Evolutionary conservation across 306 rosid species (phyloP), one percentile per base, ranked within the genome.

Genomic region (Fagus sylvatica): DNA sequence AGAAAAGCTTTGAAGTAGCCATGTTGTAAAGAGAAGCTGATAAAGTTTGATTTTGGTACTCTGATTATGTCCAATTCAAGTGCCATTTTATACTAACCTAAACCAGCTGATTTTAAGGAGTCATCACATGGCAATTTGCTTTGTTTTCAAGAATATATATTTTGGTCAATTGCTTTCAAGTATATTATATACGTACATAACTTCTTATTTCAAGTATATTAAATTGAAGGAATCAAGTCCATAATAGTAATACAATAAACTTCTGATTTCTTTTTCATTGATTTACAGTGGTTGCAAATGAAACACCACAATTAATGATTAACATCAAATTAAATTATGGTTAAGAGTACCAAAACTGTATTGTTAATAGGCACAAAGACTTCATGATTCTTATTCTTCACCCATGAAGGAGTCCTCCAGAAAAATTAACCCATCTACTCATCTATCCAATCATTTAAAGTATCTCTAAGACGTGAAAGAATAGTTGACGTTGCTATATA

Each of bases 1-100:
- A 48, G 4, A 75, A 51, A 70, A 51, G 71, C 49, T 74, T 78
- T 69, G 80, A 36, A 16, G 55, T n/a, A 69, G 76, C 74, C 82
- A 82, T 78, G 7, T 53, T 59, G 2, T 11, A 5, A 62, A 32
- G 69, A 62, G 16, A 62, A 34, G 68, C 15, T 9, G 28, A 8
- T 1, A 28, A 57, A 19, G 49, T 28, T 57, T 22, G 12, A 57
- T 57, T 28, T 57, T 57, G 34, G 40, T 34, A 13, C 13, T 33
- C 19, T 5, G 68, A 61, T 61, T 36, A 9, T 61, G 9, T 61
- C 4, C 33, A 57, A 22, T 1, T 10, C 22, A 0, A 19, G 12
- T 8, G 34, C 33, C 34, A 56, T 32, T 61, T 61, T 61, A 61
- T 61, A 61, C 41, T 33, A 8, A 43, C 68, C 4, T 12, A 61